Evolutionary conservation across 371 early-diverging fungal species (phyloP).

Genomic region (Dentiscutata heterogama): DNA sequence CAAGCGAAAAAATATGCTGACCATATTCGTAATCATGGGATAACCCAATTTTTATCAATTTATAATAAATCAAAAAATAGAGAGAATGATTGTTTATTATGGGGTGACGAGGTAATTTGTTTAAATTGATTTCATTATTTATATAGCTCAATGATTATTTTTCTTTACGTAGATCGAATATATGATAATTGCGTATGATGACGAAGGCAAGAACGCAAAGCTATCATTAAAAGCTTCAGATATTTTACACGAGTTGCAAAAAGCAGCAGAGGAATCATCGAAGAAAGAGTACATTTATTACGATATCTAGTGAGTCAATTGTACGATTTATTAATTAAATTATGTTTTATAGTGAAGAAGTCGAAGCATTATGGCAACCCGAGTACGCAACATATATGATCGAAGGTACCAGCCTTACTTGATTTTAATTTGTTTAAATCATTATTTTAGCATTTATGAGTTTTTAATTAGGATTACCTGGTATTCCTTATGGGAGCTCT

Average conservation of each 20-base stretch:
- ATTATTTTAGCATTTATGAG: neutral
- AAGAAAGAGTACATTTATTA: too few relatives aligned
- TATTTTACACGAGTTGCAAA: constrained; percentile 79
- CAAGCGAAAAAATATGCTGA: constrained; percentile 90
- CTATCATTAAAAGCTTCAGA: constrained; percentile 92
- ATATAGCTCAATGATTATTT: too few relatives aligned
- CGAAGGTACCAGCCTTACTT: constrained; percentile 64
- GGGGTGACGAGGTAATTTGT: constrained; percentile 95
- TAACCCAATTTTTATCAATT: constrained; percentile 92
- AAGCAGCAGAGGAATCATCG: constrained; percentile 72
- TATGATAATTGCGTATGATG: constrained; percentile 87
- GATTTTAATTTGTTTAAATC: neutral
- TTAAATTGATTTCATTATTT: too few relatives aligned
- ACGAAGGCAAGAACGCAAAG: constrained; percentile 72
- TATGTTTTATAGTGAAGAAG: constrained; percentile 46
- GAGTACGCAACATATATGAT: constrained; percentile 98
- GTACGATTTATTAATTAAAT: neutral
- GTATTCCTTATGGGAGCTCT: constrained; percentile 89
- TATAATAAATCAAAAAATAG: constrained; percentile 84
- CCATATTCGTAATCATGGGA: constrained; percentile 94
- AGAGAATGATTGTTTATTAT: constrained; percentile 81
- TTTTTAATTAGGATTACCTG: constrained; percentile 78
- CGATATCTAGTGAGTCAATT: too few relatives aligned
- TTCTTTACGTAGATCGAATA: constrained; percentile 87
- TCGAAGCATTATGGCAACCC: constrained; percentile 88